Percentiles rank a stretch among this genome's conserved stretches.
phyloP scores from a whole-genome alignment of 2,329 filamentous ascomycete species.

The Bipolaris victoriae region DNA sequence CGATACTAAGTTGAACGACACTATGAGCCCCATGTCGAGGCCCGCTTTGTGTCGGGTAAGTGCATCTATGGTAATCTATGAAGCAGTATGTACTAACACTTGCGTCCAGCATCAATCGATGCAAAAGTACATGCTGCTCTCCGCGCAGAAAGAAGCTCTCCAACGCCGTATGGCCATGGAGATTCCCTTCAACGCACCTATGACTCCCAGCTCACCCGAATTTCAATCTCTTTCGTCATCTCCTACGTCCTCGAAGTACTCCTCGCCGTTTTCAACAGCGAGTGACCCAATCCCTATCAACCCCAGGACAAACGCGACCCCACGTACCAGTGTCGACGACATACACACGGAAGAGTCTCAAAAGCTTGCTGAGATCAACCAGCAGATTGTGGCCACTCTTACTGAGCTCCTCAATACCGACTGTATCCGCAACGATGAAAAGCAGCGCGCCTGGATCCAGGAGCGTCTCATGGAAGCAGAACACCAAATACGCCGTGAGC shows the following conservation, averaged over 20 bases:
- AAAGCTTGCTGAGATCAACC: constrained; percentile 57
- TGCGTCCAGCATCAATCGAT: constrained; percentile 37
- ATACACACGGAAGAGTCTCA: constrained; percentile 51
- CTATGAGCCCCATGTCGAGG: constrained; percentile 29
- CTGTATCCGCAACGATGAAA: constrained; percentile 54
- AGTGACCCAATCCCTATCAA: constrained; percentile 34
- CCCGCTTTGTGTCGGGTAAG: constrained; percentile 33
- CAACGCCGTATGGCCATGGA: constrained; percentile 49
- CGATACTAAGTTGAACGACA: constrained; percentile 8
- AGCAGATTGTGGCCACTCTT: constrained; percentile 61
- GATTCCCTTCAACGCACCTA: constrained; percentile 40
- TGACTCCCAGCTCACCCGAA: constrained; percentile 46
- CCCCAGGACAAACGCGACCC: constrained; percentile 20
- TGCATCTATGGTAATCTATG: background rate
- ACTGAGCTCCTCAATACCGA: constrained; percentile 62
- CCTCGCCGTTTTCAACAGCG: constrained; percentile 30
- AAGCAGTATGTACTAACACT: constrained; percentile 18
- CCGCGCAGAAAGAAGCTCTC: constrained; percentile 50
- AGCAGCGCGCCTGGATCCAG: constrained; percentile 58
- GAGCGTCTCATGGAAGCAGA: constrained; percentile 61
- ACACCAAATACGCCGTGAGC: constrained; percentile 55
- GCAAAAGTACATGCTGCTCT: constrained; percentile 50
- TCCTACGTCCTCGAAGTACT: constrained; percentile 34
- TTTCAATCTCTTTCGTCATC: constrained; percentile 45
- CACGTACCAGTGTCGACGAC: constrained; percentile 34